Base-by-base conservation (phyloP, 148 eudicot genomes). In the Vaccinium darrowii region DNA sequence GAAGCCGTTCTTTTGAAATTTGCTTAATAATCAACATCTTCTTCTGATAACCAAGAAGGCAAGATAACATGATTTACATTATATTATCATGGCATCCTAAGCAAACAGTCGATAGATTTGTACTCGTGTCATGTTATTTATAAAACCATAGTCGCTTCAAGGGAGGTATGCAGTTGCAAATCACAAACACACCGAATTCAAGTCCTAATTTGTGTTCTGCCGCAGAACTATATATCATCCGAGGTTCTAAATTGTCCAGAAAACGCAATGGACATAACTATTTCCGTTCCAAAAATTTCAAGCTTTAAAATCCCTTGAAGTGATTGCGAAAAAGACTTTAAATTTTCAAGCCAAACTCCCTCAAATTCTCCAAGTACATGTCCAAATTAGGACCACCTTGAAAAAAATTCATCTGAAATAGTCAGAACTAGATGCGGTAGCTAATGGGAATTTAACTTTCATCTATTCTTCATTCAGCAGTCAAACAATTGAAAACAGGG, bases 21-120 rank as follows among this genome's bases (percentile, higher is more conserved):
- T 90, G 60, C 15, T 56, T 82, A 90, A 74, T 88, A 90, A 76
- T 88, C 90, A 18, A 88, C 23, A 47, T 90, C 90, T 82, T 88
- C 81, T 75, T 88, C 90, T 7, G 90, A 71, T 36, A 90, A 49
- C 89, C 90, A 90, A 5, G 85, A 27, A 4, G 92, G 90, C 80
- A 90, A 72, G 76, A 30, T 15, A 84, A 18, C 54, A 60, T 19
- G 13, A 78, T 13, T 5, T 10, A n/a, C 33, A n/a, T 49, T 49
- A 50, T 56, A 19, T 3, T n/a, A n/a, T 33, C 36, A 33, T 1
- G 13, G 33, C 43, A 71, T 71, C 47, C 12, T 27, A 1, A 13
- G 75, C 75, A 71, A 30, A 33, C 43, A 13, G 16, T 9, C 23
- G 4, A 65, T 65, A 65, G 9, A 23, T 65, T 65, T 8, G 30